phyloP scores from a whole-genome alignment of 139 green algal genomes.

The Chlorella sp. region DNA sequence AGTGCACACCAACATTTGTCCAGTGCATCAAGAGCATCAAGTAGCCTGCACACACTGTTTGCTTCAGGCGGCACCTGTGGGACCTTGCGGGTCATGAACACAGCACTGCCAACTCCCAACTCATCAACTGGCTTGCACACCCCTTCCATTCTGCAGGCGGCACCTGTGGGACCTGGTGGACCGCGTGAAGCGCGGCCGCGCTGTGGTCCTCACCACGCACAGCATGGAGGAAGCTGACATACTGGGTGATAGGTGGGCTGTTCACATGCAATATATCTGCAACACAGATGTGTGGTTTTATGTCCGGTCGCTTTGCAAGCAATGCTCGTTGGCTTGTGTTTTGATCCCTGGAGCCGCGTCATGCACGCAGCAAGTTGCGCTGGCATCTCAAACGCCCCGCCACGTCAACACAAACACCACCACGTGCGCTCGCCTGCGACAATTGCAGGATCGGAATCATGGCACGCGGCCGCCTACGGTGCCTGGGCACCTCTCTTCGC shows the following conservation, averaged over 20 bases:
- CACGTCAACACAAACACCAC: no score
- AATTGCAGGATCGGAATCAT: slow-evolving; percentile 93
- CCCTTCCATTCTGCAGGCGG: slow-evolving; percentile 53
- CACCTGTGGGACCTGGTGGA: slow-evolving; percentile 86
- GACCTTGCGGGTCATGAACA: not conserved
- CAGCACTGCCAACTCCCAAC: no score
- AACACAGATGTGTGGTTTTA: no score
- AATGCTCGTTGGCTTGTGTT: no score
- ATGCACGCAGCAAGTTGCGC: no score
- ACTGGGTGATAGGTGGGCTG: slow-evolving; percentile 77
- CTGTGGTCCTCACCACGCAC: slow-evolving; percentile 93
- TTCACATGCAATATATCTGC: no score
- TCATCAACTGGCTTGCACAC: not conserved
- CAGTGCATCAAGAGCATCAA: no score
- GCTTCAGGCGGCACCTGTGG: not conserved
- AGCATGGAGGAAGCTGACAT: slow-evolving; percentile 92
- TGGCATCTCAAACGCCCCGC: no score
- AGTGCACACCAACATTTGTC: no score
- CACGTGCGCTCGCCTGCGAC: no score
- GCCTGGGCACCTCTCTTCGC: slow-evolving; percentile 82
- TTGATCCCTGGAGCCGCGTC: no score
- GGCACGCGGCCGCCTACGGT: slow-evolving; percentile 84
- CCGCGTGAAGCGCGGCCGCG: slow-evolving; percentile 68
- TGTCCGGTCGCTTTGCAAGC: no score
- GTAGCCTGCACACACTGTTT: not conserved